Evolutionary conservation across 164 flowering plant species (phyloP).

Genomic region (Magnolia officinalis): DNA sequence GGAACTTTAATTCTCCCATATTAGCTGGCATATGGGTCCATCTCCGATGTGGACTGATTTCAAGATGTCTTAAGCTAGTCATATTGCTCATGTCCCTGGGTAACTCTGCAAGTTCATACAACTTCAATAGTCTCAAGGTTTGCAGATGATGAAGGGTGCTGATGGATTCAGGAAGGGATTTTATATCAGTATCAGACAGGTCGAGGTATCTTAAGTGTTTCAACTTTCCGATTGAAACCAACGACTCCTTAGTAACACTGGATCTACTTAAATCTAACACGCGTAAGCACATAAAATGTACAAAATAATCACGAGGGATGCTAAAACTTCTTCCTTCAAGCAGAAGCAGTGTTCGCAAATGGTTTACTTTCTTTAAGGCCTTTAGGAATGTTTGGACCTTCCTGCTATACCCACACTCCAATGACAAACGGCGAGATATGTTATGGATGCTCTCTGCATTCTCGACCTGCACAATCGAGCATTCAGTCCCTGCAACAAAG

Average conservation of each 20-base stretch:
- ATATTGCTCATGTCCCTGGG: neutral
- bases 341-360: neutral
- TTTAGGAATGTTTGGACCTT: neutral
- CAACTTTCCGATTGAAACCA: neutral
- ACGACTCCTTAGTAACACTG: neutral
- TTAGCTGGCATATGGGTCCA: neutral
- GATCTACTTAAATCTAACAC: neutral
- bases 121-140: neutral
- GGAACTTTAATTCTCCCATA: neutral
- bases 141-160: neutral
- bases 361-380: neutral
- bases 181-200: neutral
- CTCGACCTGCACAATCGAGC: neutral
- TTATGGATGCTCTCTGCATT: too few species aligned
- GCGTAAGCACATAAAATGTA: neutral
- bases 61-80: slow-evolving; percentile 2
- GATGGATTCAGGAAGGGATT: neutral
- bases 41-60: too few species aligned
- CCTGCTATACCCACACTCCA: neutral
- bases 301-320: neutral
- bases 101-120: neutral
- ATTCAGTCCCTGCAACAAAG: neutral
- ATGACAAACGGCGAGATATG: neutral
- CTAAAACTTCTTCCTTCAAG: neutral
- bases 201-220: slow-evolving; percentile 2